Conservation (phyloP, 139 green algal genomes). For the Chlamydomonas incerta region DNA sequence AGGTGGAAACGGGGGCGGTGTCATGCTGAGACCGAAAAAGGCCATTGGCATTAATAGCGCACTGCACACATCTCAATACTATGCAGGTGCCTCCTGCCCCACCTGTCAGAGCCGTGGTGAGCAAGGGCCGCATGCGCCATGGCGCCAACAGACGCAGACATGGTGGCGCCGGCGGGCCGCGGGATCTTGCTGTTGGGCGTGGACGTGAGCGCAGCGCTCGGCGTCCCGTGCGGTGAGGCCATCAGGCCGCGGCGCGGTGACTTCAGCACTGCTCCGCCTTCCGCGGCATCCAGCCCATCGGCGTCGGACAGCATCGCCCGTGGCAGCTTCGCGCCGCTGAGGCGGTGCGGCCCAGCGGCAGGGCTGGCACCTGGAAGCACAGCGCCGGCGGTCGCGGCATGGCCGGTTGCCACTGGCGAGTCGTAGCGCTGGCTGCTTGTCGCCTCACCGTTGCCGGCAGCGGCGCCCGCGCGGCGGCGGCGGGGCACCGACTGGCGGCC, state of each 20-base stretch:
- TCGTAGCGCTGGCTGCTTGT: constrained; percentile 32
- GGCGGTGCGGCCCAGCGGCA: background rate
- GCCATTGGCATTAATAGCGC: no score
- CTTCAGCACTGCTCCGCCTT: background rate
- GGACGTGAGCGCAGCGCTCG: background rate
- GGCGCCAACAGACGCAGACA: no score
- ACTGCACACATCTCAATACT: no score
- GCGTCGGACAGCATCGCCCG: background rate
- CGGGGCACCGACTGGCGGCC: background rate
- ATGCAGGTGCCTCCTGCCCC: no score
- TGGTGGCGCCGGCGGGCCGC: background rate
- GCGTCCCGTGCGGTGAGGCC: background rate
- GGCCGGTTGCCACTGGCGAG: background rate
- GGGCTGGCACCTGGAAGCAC: background rate
- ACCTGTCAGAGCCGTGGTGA: background rate
- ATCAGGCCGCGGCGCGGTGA: background rate
- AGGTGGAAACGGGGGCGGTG: no score
- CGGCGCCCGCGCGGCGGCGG: background rate
- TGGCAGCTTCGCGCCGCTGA: constrained; percentile 26
- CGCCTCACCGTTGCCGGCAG: background rate
- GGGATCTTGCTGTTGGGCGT: constrained; percentile 15
- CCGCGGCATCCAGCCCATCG: background rate
- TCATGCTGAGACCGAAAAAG: no score
- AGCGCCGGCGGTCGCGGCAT: no score
- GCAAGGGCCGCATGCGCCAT: background rate